Evolutionary conservation across 257 asterid species (phyloP).

Genomic region (Vinca minor): DNA sequence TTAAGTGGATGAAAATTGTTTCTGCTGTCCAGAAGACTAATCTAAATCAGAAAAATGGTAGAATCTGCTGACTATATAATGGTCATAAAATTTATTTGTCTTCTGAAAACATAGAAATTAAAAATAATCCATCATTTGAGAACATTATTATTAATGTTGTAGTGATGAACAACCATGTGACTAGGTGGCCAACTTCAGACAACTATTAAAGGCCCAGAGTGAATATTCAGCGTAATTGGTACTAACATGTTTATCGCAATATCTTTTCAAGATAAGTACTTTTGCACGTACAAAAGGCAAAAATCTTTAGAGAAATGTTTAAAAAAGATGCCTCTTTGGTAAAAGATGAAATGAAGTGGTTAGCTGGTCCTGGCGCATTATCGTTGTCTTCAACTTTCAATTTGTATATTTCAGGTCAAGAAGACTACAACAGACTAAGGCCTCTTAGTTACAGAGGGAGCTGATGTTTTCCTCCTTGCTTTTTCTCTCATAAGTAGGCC

Average conservation of each 20-base stretch:
- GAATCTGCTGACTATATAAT: not conserved
- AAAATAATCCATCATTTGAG: constrained; percentile 1
- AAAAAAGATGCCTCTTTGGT: not conserved
- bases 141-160: not conserved
- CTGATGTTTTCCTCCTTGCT: constrained; percentile 10
- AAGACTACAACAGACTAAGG: constrained; percentile 9
- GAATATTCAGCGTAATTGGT: not conserved
- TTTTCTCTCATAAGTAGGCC: constrained; percentile 10
- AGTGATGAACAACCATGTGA: not conserved
- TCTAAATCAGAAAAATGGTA: not conserved
- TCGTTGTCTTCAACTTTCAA: not conserved
- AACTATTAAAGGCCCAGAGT: not conserved
- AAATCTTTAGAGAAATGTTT: not conserved
- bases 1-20: not conserved
- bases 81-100: not conserved
- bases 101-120: no score
- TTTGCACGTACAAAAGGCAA: not conserved
- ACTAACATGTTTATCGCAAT: not conserved
- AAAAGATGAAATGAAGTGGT: constrained; percentile 6
- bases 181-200: not conserved
- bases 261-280: not conserved
- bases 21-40: not conserved
- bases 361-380: constrained; percentile 3
- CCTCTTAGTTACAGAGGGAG: constrained; percentile 12
- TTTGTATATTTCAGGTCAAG: constrained; percentile 10